A percentile compares a stretch with the other conserved stretches of the same genome.
Evolutionary conservation across 2,329 filamentous ascomycete genomes (phyloP).

Genomic region (Paracorniculantispora psalliotae): DNA sequence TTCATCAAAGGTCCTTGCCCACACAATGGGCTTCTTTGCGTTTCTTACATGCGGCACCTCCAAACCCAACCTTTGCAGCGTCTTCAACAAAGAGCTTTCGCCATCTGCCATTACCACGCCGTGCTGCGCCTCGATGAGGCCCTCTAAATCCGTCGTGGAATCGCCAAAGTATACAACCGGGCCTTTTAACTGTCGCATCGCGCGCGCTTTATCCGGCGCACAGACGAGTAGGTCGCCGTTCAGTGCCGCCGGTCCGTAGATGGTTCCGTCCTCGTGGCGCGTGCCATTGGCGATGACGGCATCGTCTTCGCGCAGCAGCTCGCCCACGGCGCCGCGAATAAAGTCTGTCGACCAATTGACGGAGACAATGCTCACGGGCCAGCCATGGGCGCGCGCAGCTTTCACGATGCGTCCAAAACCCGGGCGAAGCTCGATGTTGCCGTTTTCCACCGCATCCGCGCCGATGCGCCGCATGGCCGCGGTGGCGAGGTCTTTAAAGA

Average conservation of each 20-base stretch:
- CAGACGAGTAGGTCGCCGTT: constrained; percentile 26
- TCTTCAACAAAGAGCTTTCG: constrained; percentile 30
- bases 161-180: constrained; percentile 52
- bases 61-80: constrained; percentile 33
- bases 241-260: constrained; percentile 36
- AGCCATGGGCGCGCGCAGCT: constrained; percentile 25
- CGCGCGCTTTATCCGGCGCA: constrained; percentile 42
- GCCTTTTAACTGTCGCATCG: constrained; percentile 28
- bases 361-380: constrained; percentile 41
- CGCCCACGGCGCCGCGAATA: constrained; percentile 39
- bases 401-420: constrained; percentile 35
- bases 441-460: constrained; percentile 27
- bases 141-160: constrained; percentile 52
- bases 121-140: constrained; percentile 35
- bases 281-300: constrained; percentile 42
- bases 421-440: constrained; percentile 30
- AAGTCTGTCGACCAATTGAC: constrained; percentile 49
- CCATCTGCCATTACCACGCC: constrained; percentile 44
- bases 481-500: constrained; percentile 39
- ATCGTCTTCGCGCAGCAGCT: constrained; percentile 18
- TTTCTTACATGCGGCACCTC: constrained; percentile 32
- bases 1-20: constrained; percentile 24
- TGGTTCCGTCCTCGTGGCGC: constrained; percentile 28
- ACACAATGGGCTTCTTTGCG: neutral
- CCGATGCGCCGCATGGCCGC: constrained; percentile 35